phyloP scores from a whole-genome alignment of 208 protist genomes.

The Leishmania turanica region DNA sequence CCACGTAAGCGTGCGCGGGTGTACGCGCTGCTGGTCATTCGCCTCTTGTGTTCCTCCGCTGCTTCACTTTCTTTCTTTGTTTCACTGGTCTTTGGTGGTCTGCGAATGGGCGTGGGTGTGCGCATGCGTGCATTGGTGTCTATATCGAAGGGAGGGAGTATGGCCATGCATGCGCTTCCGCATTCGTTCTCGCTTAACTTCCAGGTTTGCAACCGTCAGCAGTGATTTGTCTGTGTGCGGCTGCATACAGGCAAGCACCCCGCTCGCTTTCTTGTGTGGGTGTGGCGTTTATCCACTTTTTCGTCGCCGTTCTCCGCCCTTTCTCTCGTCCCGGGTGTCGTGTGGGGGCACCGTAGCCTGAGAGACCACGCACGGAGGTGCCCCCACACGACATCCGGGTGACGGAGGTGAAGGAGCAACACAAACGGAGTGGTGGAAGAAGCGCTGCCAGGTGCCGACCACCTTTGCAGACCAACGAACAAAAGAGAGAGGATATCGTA shows the following conservation, averaged over 20 bases:
- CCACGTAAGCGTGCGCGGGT: not conserved
- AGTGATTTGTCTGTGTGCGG: not conserved
- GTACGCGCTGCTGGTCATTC: not conserved
- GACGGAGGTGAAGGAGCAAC: not conserved
- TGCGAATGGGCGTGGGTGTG: not conserved
- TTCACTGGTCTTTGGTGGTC: not conserved
- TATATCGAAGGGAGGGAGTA: not conserved
- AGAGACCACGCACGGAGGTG: no score
- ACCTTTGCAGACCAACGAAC: not conserved
- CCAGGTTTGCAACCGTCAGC: not conserved
- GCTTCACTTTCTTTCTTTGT: not conserved
- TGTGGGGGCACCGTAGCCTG: no score
- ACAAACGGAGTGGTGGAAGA: not conserved
- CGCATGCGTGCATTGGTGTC: not conserved
- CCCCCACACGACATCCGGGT: not conserved
- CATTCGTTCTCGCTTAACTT: not conserved
- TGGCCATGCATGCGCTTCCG: not conserved
- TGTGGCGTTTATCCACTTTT: not conserved
- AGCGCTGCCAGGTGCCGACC: not conserved
- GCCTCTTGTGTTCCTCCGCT: not conserved
- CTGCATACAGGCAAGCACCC: not conserved
- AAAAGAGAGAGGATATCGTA: not conserved
- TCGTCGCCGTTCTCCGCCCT: not conserved
- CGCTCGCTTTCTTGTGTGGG: not conserved
- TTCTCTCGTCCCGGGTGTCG: no score